Conservation (phyloP, 768 basidiomycete species). For the Candolleomyces aberdarensis region DNA sequence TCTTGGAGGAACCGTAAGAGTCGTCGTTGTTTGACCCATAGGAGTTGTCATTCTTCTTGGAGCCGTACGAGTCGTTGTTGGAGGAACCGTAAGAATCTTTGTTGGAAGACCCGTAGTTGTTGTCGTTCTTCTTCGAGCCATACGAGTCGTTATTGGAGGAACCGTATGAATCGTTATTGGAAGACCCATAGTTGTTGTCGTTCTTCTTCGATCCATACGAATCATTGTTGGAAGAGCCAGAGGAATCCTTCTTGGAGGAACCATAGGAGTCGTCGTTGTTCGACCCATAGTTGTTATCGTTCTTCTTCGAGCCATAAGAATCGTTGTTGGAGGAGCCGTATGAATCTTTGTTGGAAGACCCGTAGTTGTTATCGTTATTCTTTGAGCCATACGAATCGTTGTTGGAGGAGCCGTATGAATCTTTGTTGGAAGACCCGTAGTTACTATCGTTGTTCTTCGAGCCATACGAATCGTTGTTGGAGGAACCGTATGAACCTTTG, state of each 20-base stretch:
- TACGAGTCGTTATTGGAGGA: background rate
- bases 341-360: constrained; percentile 18
- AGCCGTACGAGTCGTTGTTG: constrained; percentile 23
- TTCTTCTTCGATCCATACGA: constrained; percentile 20
- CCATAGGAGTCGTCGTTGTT: constrained; percentile 13
- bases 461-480: background rate
- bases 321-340: constrained; percentile 20
- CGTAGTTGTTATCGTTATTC: constrained; percentile 19
- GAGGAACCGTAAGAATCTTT: constrained; percentile 17
- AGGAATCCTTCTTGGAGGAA: constrained; percentile 7
- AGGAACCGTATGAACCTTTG: background rate
- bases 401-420: constrained; percentile 20
- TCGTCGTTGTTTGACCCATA: background rate
- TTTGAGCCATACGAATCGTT: constrained; percentile 21
- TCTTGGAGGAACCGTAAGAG: constrained; percentile 22
- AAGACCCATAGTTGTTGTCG: background rate
- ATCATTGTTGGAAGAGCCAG: constrained; percentile 19
- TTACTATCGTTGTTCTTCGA: background rate
- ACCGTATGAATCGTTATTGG: background rate
- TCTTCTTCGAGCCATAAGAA: constrained; percentile 23
- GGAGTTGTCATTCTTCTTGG: constrained; percentile 16
- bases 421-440: constrained; percentile 12
- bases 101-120: constrained; percentile 11
- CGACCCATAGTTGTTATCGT: constrained; percentile 15
- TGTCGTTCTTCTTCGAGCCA: background rate